Evolutionary conservation across 306 rosid species (phyloP), one percentile per base, ranked within the genome.

Genomic region (Lithocarpus polystachyus): DNA sequence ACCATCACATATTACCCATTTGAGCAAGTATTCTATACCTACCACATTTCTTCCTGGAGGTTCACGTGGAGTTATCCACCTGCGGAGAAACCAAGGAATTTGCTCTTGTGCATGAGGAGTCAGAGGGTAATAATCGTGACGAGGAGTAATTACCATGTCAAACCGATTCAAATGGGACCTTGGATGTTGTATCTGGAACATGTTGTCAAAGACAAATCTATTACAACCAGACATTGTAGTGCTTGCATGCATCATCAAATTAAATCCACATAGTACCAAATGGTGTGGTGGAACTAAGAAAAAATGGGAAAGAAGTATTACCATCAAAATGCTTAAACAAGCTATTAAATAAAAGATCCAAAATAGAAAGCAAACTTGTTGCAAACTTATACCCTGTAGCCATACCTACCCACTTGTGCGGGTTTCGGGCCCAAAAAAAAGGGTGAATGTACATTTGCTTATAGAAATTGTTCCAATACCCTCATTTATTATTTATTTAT

Each of bases 181-280:
- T 33, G 98, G 99, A 86, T 93, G 98, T 80, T 95, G 98, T 89
- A 95, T 91, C 97, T 95, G 96, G 79, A 85, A 82, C 51, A 79
- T 20, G 54, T 65, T 60, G 35, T 57, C 56, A 84, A 80, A 68
- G 73, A 71, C 5, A 69, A 75, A 67, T 67, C 35, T 45, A 71
- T 78, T 60, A 80, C 64, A 78, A 77, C 74, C 61, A 14, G 71
- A 79, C 51, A 80, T 68, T 5, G 31, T n/a, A 71, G 74, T 28
- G 13, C 43, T 48, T 74, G 56, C 77, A 61, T 61, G 68, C 67
- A 69, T 61, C 56, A 75, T 40, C 51, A 29, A 37, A 20, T 77
- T 52, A 48, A 48, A 48, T 10, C 53, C 53, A 12, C 17, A 73
- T 51, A 12, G 22, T 61, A 67, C 35, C 71, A 15, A 77, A 54